A percentile compares a stretch with the other conserved stretches of the same genome.
phyloP scores from a whole-genome alignment of 2,329 filamentous ascomycete species.

The Dryadomyces sulphureus region DNA sequence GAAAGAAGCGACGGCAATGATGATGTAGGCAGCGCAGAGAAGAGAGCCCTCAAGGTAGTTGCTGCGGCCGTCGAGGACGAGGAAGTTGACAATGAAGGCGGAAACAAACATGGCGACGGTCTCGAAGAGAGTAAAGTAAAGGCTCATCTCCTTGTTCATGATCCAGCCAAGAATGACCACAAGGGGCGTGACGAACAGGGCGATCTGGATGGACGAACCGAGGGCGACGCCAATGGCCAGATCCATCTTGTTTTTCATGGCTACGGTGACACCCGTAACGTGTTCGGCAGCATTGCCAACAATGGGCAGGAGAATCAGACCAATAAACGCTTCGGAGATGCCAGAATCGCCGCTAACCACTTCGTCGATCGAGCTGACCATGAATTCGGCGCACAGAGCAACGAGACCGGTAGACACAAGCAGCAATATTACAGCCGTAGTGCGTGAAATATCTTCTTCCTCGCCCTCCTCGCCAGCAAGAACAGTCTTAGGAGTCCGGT shows the following conservation, averaged over 20 bases:
- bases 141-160: slow-evolving; percentile 38
- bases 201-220: slow-evolving; percentile 46
- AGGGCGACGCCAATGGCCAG: slow-evolving; percentile 46
- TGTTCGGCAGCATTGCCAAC: slow-evolving; percentile 50
- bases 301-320: slow-evolving; percentile 45
- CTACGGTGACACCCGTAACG: slow-evolving; percentile 45
- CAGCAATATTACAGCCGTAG: slow-evolving; percentile 32
- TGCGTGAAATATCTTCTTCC: slow-evolving; percentile 23
- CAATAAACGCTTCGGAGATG: slow-evolving; percentile 43
- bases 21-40: slow-evolving; percentile 15
- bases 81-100: slow-evolving; percentile 58
- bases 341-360: slow-evolving; percentile 29
- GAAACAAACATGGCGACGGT: slow-evolving; percentile 58
- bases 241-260: slow-evolving; percentile 45
- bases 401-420: slow-evolving; percentile 39
- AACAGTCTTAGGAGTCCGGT: slow-evolving; percentile 11
- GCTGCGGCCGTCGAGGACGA: slow-evolving; percentile 58
- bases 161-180: slow-evolving; percentile 46
- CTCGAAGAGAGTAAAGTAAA: slow-evolving; percentile 64
- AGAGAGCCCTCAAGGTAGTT: slow-evolving; percentile 39
- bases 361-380: slow-evolving; percentile 42
- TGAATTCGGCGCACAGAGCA: slow-evolving; percentile 45
- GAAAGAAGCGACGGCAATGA: slow-evolving; percentile 15
- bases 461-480: slow-evolving; percentile 13
- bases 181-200: slow-evolving; percentile 44